Evolutionary conservation across 2,329 filamentous ascomycete species (phyloP).

Genomic region (Trichoderma asperellum): DNA sequence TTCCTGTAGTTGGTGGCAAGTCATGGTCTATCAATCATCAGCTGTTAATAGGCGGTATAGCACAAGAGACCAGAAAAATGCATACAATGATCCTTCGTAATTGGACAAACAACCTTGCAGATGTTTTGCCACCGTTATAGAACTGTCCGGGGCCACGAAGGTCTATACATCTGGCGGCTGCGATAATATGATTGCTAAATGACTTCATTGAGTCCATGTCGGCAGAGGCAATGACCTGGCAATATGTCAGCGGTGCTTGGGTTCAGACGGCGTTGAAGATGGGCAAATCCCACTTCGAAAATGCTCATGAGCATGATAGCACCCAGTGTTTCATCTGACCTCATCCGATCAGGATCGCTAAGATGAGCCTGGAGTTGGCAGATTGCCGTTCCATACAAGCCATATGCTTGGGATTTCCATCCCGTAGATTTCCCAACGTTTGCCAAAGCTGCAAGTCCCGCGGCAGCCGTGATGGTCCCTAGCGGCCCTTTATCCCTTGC

Average conservation of each 20-base stretch:
- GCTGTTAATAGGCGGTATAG: no score
- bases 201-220: slow-evolving; percentile 31
- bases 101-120: slow-evolving; percentile 32
- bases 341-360: slow-evolving; percentile 23
- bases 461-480: slow-evolving; percentile 29
- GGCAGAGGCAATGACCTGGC: slow-evolving; percentile 32
- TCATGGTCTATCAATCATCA: slow-evolving; percentile 28
- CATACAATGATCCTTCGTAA: slow-evolving; percentile 32
- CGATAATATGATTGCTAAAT: slow-evolving; percentile 32
- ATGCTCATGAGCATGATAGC: slow-evolving; percentile 34
- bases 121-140: slow-evolving; percentile 13
- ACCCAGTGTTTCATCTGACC: slow-evolving; percentile 32
- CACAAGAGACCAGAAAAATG: not conserved
- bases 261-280: not conserved
- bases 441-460: slow-evolving; percentile 32
- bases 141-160: slow-evolving; percentile 33
- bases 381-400: slow-evolving; percentile 31
- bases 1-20: slow-evolving; percentile 35
- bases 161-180: slow-evolving; percentile 33
- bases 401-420: slow-evolving; percentile 32
- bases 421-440: slow-evolving; percentile 29
- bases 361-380: slow-evolving; percentile 28
- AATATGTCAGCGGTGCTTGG: not conserved
- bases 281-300: slow-evolving; percentile 28
- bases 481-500: slow-evolving; percentile 29